phyloP scores from a whole-genome alignment of 2,329 filamentous ascomycete genomes.

The Fusarium sp. region DNA sequence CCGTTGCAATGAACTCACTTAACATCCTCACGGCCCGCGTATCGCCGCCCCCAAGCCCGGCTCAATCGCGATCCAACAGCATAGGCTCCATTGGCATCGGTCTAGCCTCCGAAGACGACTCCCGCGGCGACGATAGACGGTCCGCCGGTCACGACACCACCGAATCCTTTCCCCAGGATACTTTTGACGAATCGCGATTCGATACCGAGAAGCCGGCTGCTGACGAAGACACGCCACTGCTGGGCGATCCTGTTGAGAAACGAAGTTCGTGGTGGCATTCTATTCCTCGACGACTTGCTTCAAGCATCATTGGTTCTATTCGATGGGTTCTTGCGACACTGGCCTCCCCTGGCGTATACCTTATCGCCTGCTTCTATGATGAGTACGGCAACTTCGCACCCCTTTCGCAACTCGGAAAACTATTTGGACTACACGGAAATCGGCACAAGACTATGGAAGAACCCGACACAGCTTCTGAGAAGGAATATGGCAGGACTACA shows the following conservation, averaged over 20 bases:
- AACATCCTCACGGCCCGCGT: conserved; percentile 93
- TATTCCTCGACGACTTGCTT: conserved; percentile 79
- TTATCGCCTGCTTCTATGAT: conserved; percentile 87
- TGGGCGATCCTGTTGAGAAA: conserved; percentile 56
- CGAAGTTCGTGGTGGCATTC: conserved; percentile 66
- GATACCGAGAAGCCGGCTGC: conserved; percentile 56
- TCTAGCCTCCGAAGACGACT: conserved; percentile 59
- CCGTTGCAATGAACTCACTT: conserved; percentile 91
- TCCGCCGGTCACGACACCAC: conserved; percentile 56
- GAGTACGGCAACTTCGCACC: conserved; percentile 84
- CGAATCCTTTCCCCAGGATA: conserved; percentile 56
- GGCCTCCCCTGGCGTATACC: conserved; percentile 83
- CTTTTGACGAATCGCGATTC: conserved; percentile 55
- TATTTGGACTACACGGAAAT: conserved; percentile 67
- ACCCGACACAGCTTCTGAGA: conserved; percentile 46
- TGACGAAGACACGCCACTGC: conserved; percentile 78
- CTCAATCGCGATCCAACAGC: conserved; percentile 73
- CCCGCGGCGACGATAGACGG: conserved; percentile 51
- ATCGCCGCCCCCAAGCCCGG: conserved; percentile 71
- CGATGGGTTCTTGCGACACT: conserved; percentile 85
- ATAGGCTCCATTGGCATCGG: conserved; percentile 67
- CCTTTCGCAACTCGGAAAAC: conserved; percentile 78
- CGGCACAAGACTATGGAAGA: conserved; percentile 61
- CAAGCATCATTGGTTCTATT: conserved; percentile 81
- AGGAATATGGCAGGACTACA: conserved; percentile 49